Evolutionary conservation across 768 basidiomycete species (phyloP).

Genomic region (Daedalea quercina): DNA sequence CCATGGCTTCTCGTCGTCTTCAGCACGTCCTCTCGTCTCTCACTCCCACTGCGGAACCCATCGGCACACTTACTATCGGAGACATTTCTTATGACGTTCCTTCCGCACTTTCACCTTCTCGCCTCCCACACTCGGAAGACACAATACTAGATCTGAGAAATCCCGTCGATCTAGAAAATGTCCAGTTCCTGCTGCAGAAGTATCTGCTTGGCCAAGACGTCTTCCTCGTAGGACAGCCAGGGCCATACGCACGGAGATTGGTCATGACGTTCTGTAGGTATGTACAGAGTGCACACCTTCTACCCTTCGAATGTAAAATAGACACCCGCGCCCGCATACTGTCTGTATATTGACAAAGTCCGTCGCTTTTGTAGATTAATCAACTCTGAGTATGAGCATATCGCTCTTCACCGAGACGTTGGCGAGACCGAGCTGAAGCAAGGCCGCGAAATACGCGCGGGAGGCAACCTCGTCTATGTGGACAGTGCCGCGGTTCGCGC

Average conservation of each 20-base stretch:
- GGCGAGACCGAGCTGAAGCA: constrained; percentile 72
- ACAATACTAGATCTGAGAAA: constrained; percentile 46
- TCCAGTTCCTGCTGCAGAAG: constrained; percentile 65
- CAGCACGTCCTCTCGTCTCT: constrained; percentile 41
- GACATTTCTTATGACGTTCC: constrained; percentile 51
- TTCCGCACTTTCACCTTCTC: constrained; percentile 37
- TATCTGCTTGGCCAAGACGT: constrained; percentile 61
- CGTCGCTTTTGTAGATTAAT: constrained; percentile 28
- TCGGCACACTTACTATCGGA: constrained; percentile 54
- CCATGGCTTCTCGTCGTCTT: constrained; percentile 32
- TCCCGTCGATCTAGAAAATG: constrained; percentile 45
- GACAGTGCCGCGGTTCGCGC: constrained; percentile 64
- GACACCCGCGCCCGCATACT: no score
- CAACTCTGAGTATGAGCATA: constrained; percentile 64
- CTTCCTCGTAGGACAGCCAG: constrained; percentile 60
- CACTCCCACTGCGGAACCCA: constrained; percentile 29
- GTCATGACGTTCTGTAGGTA: constrained; percentile 61
- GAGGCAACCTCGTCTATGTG: constrained; percentile 59
- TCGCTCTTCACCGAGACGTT: constrained; percentile 59
- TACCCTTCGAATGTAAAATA: no score
- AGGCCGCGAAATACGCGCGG: constrained; percentile 55
- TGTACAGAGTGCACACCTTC: not conserved
- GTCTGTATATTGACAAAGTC: not conserved
- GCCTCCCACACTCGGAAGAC: constrained; percentile 37
- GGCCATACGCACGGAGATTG: constrained; percentile 56